A percentile compares a stretch with the other conserved stretches of the same genome.
phyloP scores from a whole-genome alignment of 345 rosid genomes.

The Trapa bicornis region DNA sequence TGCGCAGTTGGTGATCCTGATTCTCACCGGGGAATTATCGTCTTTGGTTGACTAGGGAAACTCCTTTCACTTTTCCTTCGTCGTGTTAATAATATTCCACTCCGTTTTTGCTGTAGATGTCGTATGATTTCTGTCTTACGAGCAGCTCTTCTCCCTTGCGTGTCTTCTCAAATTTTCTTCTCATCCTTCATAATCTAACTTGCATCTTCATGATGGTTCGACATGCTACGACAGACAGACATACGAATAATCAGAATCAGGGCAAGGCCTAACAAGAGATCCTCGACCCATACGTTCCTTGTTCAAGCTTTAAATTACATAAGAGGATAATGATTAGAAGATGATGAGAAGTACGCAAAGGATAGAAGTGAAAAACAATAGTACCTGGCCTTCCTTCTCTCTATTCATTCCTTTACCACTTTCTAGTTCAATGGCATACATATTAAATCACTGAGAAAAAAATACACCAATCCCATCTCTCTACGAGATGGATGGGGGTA shows the following conservation, averaged over 20 bases:
- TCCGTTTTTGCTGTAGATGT: background rate
- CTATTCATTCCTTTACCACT: background rate
- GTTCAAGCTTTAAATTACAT: too few species aligned
- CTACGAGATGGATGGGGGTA: background rate
- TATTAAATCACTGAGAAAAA: background rate
- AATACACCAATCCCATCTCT: background rate
- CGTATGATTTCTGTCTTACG: background rate
- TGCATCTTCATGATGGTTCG: background rate
- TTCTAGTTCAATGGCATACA: background rate
- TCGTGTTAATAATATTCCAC: background rate
- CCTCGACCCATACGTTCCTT: too few species aligned
- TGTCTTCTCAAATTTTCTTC: background rate
- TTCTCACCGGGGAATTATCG: background rate
- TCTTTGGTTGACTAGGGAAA: slow-evolving; percentile 7
- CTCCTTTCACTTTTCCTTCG: background rate
- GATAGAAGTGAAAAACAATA: background rate
- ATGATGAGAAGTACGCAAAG: too few species aligned
- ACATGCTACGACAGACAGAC: background rate
- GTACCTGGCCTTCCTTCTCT: background rate
- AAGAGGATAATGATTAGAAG: too few species aligned
- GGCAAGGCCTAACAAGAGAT: too few species aligned
- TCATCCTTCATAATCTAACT: too few species aligned
- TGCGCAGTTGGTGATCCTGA: slow-evolving; percentile 21
- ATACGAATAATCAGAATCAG: background rate
- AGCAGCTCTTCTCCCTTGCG: background rate